These are phyloP conservation scores for Wilcoxina mikolae DNA, from an alignment of 495 filamentous ascomycete species.

Conservation along the genomic window DNA sequence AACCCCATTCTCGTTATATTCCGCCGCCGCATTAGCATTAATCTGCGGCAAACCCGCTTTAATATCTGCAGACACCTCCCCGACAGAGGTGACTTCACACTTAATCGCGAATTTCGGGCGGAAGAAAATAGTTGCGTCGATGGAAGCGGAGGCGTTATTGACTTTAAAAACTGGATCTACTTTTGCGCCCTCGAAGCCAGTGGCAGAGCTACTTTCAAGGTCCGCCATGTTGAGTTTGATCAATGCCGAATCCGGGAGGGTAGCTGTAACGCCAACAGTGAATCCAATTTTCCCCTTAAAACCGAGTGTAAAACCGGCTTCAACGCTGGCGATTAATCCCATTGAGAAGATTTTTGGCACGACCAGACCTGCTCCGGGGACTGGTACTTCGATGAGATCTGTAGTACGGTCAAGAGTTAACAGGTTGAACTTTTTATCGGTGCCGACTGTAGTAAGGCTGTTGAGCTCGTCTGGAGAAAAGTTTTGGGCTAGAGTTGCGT, in stretches of 20 bases:
- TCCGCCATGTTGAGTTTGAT: slow-evolving; percentile 18
- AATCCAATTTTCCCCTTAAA: slow-evolving; percentile 22
- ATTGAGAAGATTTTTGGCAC: slow-evolving; percentile 26
- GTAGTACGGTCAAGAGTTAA: background rate
- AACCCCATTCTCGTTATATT: background rate
- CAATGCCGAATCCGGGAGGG: slow-evolving; percentile 26
- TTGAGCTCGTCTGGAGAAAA: background rate
- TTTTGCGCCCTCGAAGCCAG: slow-evolving; percentile 21
- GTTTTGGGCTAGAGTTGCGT: slow-evolving; percentile 13
- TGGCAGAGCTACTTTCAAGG: slow-evolving; percentile 15
- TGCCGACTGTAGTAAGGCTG: background rate
- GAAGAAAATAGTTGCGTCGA: slow-evolving; percentile 26
- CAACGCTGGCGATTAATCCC: slow-evolving; percentile 19
- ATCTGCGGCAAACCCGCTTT: background rate
- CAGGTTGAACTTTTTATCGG: background rate
- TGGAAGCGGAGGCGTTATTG: slow-evolving; percentile 12
- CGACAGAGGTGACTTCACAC: slow-evolving; percentile 19
- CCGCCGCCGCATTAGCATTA: background rate
- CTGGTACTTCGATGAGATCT: slow-evolving; percentile 8
- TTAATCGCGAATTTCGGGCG: slow-evolving; percentile 29
- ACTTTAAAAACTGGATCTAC: slow-evolving; percentile 25
- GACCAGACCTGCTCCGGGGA: slow-evolving; percentile 23
- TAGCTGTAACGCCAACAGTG: slow-evolving; percentile 24
- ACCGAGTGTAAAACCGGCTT: background rate
- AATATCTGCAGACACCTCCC: background rate